phyloP scores from a whole-genome alignment of 345 rosid species.

The Eucalyptus rudis region DNA sequence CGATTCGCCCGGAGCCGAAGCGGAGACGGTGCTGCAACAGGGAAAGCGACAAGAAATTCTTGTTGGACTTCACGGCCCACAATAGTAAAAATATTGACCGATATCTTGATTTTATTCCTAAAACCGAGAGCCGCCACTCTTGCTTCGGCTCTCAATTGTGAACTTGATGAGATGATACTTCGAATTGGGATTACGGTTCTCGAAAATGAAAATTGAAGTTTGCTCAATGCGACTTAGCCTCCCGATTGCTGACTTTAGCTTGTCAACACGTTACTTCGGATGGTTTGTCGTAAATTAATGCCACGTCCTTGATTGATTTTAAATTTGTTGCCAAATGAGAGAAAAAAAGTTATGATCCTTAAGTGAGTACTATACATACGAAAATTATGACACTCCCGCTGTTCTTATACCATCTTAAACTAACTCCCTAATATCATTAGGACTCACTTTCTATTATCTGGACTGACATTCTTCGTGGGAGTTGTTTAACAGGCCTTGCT shows the following conservation, averaged over 20 bases:
- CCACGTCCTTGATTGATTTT: too few relatives aligned
- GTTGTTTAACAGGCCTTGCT: not conserved
- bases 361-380: too few relatives aligned
- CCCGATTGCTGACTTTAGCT: not conserved
- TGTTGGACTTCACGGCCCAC: not conserved
- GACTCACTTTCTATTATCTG: not conserved
- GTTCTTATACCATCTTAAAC: too few relatives aligned
- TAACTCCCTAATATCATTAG: not conserved
- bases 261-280: rapidly evolving
- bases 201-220: too few relatives aligned
- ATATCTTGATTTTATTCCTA: not conserved
- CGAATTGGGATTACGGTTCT: not conserved
- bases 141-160: not conserved
- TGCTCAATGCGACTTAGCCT: too few relatives aligned
- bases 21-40: not conserved
- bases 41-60: not conserved
- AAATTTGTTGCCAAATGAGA: too few relatives aligned
- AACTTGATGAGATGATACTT: too few relatives aligned
- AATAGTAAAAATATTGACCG: not conserved
- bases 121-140: not conserved
- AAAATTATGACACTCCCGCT: rapidly evolving
- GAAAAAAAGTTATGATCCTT: too few relatives aligned
- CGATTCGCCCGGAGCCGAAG: not conserved
- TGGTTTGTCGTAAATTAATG: not conserved
- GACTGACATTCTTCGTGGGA: not conserved